A percentile compares a stretch with the other conserved stretches of the same genome.
Conservation (phyloP, 179 eudicot species). For the Amaranthus tricolor region DNA sequence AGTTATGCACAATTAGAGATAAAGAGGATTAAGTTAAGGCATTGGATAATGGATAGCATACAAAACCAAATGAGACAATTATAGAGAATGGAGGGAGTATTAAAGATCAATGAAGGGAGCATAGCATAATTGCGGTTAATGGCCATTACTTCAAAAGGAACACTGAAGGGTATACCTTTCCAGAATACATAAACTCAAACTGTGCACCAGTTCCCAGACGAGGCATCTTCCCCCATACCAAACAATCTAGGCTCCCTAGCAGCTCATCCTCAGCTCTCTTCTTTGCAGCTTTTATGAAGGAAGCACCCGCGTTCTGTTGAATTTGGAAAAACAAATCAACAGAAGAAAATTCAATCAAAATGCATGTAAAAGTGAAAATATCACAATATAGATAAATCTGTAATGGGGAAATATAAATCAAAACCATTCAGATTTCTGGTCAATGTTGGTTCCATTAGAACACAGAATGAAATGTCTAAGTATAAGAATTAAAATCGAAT, state of each 20-base stretch:
- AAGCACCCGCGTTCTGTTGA: conserved; percentile 74
- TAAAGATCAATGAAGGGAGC: no score
- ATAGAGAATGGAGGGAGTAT: not conserved
- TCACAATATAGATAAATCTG: not conserved
- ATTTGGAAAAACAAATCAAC: not conserved
- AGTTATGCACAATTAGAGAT: no score
- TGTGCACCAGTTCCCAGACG: conserved; percentile 70
- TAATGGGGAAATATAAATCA: not conserved
- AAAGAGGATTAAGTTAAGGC: no score
- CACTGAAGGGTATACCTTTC: conserved; percentile 45
- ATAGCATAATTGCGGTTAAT: no score
- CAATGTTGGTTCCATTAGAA: not conserved
- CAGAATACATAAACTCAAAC: conserved; percentile 67
- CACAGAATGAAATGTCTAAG: not conserved
- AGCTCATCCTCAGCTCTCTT: conserved; percentile 58
- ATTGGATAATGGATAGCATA: no score
- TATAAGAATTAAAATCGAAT: not conserved
- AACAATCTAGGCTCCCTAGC: conserved; percentile 72
- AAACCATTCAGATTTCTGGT: not conserved
- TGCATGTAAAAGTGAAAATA: not conserved
- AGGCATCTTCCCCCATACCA: conserved; percentile 89
- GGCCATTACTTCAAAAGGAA: not conserved
- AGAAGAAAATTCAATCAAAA: not conserved
- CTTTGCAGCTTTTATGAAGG: conserved; percentile 81
- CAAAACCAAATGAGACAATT: no score